Percentiles rank a stretch among this genome's conserved stretches.
Conservation (phyloP, 2,329 filamentous ascomycete genomes). For the Anisogramma anomala region DNA sequence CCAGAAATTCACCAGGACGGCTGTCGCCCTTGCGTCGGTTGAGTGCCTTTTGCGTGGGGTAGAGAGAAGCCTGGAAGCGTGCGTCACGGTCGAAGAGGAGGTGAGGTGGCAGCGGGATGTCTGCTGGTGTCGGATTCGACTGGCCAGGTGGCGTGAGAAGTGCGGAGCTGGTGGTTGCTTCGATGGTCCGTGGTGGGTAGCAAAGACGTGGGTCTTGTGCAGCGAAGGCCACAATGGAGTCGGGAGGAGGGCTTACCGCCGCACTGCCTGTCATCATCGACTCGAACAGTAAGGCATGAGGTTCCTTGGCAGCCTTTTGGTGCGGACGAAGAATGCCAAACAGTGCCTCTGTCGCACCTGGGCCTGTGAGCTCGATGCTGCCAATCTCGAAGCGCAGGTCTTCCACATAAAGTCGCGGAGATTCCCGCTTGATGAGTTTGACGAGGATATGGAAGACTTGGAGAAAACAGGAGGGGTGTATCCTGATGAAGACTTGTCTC, state of each 20-base stretch:
- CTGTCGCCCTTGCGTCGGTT: constrained; percentile 61
- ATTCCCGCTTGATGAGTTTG: constrained; percentile 45
- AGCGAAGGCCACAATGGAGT: constrained; percentile 60
- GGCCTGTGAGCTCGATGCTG: constrained; percentile 47
- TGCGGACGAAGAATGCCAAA: constrained; percentile 53
- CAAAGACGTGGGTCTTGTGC: constrained; percentile 69
- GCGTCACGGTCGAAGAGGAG: constrained; percentile 57
- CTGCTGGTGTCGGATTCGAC: constrained; percentile 38
- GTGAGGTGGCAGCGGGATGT: constrained; percentile 21
- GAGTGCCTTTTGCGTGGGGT: constrained; percentile 68
- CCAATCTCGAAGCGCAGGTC: constrained; percentile 59
- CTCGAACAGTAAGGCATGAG: constrained; percentile 38
- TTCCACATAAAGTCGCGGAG: constrained; percentile 50
- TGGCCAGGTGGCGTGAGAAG: neutral
- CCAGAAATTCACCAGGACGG: constrained; percentile 50
- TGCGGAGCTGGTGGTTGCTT: constrained; percentile 15
- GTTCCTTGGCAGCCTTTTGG: constrained; percentile 24
- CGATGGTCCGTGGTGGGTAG: constrained; percentile 55
- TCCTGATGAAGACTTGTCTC: constrained; percentile 52
- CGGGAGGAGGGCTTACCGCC: constrained; percentile 55
- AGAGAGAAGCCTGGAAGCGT: constrained; percentile 52
- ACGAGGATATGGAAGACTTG: constrained; percentile 55
- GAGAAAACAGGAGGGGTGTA: constrained; percentile 73
- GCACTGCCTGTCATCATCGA: constrained; percentile 51
- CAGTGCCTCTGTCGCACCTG: constrained; percentile 69